Conservation (phyloP, 306 rosid species). For the Trichosanthes cucumerina region DNA sequence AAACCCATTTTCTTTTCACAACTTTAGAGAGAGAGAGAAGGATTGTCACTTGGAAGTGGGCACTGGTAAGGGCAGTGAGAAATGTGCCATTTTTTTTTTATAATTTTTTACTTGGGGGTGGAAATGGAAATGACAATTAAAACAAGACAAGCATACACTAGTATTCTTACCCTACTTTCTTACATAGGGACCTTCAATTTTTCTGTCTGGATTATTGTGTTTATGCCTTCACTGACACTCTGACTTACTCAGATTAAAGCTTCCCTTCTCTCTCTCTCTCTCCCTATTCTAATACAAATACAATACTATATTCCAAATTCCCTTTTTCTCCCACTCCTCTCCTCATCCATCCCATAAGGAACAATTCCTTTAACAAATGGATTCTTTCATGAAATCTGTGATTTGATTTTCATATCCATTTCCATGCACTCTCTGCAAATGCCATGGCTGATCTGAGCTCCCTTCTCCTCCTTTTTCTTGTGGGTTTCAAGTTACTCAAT, state of each 20-base stretch:
- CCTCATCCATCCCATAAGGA: not conserved
- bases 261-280: not conserved
- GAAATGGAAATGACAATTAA: not conserved
- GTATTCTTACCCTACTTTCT: not conserved
- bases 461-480: not conserved
- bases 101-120: not conserved
- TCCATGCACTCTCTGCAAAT: not conserved
- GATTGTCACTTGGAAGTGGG: not conserved
- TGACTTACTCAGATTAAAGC: constrained; percentile 13
- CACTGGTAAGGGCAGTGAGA: constrained; percentile 14
- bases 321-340: not conserved
- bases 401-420: not conserved
- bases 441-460: too few species aligned
- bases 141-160: constrained; percentile 5
- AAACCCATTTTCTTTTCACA: too few species aligned
- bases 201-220: constrained; percentile 18
- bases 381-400: not conserved
- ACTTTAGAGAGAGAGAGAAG: not conserved
- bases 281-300: not conserved
- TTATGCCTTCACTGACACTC: constrained; percentile 20
- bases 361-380: not conserved
- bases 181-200: not conserved
- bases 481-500: not conserved
- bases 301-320: constrained; percentile 11
- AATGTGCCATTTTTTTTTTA: constrained; percentile 16